Base-by-base conservation (phyloP, 805 yeast genomes). In the Lipomyces chichibuensis region DNA sequence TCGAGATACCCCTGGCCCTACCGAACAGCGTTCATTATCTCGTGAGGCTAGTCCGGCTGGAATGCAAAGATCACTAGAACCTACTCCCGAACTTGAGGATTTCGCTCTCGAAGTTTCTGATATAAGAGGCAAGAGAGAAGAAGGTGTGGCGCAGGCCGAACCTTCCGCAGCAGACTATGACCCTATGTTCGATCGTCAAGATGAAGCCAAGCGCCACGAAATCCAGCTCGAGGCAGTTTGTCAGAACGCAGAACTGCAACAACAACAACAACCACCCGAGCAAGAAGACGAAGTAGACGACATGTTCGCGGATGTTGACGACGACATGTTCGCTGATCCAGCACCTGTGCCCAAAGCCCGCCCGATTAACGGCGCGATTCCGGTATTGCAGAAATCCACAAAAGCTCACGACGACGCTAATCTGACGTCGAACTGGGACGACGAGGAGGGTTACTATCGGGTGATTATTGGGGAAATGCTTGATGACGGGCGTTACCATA, bases 391-490 rank as follows among this genome's bases (percentile, higher is more conserved):
- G 49, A 64, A 58, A 20, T 37, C 62, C 35, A 58, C 25, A 13
- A 55, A 25, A 5, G 56, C 71, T 54, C 23, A 43, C 9, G 49
- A 43, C 23, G 73, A 72, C 55, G 67, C 71, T 25, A 69, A 66
- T 35, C 67, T 75, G 61, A 73, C 70, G 29, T 78, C 75, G 54
- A 74, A 73, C 60, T 77, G 77, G 76, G 80, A 78, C 57, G 80
- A 77, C 62, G 69, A 63, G 2, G 80, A 77, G 17, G 79, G 79
- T 2, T 77, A 77, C 64, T 77, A 77, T 60, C 65, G 76, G 14
- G 66, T 74, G 43, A 75, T 77, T 32, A 59, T 76, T 25, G 78
- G 79, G 20, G 80, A 77, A 64, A 64, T 76, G n/a, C 51, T 77
- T n/a, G 70, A 77, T 39, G 70, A 64, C 35, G 55, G 55, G 33